Conservation (phyloP, 202 grass and related monocot species). For the Digitaria exilis region DNA sequence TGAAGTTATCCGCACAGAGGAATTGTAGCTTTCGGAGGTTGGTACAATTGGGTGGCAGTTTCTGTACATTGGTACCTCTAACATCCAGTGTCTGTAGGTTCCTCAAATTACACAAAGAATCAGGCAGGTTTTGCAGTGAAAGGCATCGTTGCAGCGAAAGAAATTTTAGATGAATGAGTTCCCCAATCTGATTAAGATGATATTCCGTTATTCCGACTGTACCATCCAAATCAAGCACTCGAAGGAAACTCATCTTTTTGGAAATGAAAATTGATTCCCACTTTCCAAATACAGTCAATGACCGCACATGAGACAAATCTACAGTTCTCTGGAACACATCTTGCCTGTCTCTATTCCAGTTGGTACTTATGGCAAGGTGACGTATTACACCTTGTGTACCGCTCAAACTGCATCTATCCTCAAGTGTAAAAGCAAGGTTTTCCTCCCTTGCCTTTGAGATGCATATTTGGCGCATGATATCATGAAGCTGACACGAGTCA, state of each 20-base stretch:
- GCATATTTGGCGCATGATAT: conserved; percentile 37
- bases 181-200: background rate
- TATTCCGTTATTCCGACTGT: background rate
- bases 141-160: background rate
- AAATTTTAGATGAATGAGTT: conserved; percentile 16
- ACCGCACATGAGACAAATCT: background rate
- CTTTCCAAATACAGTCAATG: background rate
- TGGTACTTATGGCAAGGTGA: conserved; percentile 2
- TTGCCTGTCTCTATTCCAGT: background rate
- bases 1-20: background rate
- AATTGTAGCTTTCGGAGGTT: conserved; percentile 29
- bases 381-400: background rate
- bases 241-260: conserved; percentile 38
- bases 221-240: conserved; percentile 22
- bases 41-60: background rate
- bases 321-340: background rate
- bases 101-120: background rate
- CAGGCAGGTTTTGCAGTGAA: fast-evolving
- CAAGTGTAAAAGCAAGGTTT: conserved; percentile 6
- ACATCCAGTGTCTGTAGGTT: conserved; percentile 31
- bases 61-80: background rate
- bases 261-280: conserved; percentile 15
- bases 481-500: conserved; percentile 25
- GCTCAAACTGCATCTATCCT: background rate
- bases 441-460: conserved; percentile 31